phyloP scores from a whole-genome alignment of 1,139 yeast genomes.

The Yamadazyma aaseri region DNA sequence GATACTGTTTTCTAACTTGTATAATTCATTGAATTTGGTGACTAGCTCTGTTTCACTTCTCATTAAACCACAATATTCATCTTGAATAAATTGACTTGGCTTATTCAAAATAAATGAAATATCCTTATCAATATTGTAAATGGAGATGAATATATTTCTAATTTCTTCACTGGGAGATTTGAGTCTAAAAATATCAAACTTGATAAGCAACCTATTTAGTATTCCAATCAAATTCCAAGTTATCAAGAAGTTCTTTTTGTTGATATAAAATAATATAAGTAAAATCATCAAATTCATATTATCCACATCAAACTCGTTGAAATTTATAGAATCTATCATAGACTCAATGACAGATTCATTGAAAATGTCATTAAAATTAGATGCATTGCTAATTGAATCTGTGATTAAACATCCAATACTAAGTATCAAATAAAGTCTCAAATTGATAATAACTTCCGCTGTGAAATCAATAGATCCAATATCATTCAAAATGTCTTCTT shows the following conservation, averaged over 20 bases:
- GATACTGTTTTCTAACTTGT: conserved; percentile 18
- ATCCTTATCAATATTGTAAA: conserved; percentile 41
- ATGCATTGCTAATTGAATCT: conserved; percentile 27
- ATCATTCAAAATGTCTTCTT: conserved; percentile 19
- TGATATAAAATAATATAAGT: conserved; percentile 30
- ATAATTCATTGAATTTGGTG: conserved; percentile 11
- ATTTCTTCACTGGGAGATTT: conserved; percentile 4
- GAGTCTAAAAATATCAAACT: conserved; percentile 22
- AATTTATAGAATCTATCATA: conserved; percentile 34
- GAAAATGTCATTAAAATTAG: conserved; percentile 27
- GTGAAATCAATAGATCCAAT: conserved; percentile 29
- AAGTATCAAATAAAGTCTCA: conserved; percentile 38
- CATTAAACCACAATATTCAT: conserved; percentile 8
- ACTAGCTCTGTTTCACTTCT: conserved; percentile 4
- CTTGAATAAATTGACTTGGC: conserved; percentile 37
- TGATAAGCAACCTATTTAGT: conserved; percentile 28
- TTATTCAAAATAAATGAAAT: conserved; percentile 30
- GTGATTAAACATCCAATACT: conserved; percentile 40
- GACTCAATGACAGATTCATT: conserved; percentile 32
- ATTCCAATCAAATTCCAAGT: conserved; percentile 40
- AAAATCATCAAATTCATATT: conserved; percentile 30
- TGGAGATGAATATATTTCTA: conserved; percentile 34
- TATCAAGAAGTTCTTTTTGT: conserved; percentile 26
- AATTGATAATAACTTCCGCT: conserved; percentile 36
- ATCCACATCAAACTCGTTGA: conserved; percentile 16